phyloP scores from a whole-genome alignment of 1,139 yeast species.

The Magnusiomyces suaveolens region DNA sequence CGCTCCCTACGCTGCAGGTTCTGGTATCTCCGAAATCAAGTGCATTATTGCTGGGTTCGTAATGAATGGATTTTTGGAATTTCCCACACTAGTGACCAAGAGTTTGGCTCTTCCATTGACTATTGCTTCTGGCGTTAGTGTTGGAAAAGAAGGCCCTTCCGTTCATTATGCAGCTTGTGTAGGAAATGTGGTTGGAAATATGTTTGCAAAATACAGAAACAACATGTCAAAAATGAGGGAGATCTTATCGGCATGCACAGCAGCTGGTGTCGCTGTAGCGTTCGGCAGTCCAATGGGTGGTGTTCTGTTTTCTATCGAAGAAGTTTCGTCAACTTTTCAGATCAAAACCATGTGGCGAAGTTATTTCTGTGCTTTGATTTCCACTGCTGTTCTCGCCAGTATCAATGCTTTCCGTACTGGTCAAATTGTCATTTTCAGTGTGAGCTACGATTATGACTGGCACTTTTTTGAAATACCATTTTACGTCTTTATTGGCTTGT shows the following conservation, averaged over 20 bases:
- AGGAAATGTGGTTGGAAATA: slow-evolving; percentile 54
- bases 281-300: slow-evolving; percentile 95
- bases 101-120: slow-evolving; percentile 77
- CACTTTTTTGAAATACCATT: slow-evolving; percentile 75
- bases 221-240: slow-evolving; percentile 40
- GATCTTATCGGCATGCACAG: slow-evolving; percentile 73
- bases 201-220: slow-evolving; percentile 40
- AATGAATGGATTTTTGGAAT: slow-evolving; percentile 66
- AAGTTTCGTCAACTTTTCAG: slow-evolving; percentile 61
- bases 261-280: slow-evolving; percentile 90
- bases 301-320: slow-evolving; percentile 76
- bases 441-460: slow-evolving; percentile 79
- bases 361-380: slow-evolving; percentile 82
- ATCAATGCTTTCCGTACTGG: slow-evolving; percentile 92
- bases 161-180: slow-evolving; percentile 82
- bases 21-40: slow-evolving; percentile 94
- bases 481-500: slow-evolving; percentile 67
- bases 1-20: slow-evolving; percentile 92
- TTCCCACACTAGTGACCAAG: slow-evolving; percentile 65
- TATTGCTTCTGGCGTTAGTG: slow-evolving; percentile 69
- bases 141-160: slow-evolving; percentile 81
- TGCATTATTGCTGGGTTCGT: slow-evolving; percentile 89
- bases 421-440: slow-evolving; percentile 85
- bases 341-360: slow-evolving; percentile 81
- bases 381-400: slow-evolving; percentile 61